Evolutionary conservation across 1,284 basidiomycete genomes (phyloP).

Genomic region (Golubevia pallescens): DNA sequence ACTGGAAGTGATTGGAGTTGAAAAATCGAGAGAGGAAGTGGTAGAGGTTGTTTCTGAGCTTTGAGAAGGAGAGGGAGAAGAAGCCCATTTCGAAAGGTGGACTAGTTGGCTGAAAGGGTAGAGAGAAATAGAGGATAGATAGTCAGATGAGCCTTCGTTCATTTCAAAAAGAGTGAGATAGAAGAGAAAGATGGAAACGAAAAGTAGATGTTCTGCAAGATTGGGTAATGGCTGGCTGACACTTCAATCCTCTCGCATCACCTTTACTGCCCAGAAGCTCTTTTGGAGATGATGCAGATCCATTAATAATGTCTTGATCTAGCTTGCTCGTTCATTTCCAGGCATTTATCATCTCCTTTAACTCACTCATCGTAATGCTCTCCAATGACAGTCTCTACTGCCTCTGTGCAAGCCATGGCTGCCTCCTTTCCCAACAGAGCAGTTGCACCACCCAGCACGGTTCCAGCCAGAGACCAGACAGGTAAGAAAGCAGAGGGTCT

Average conservation of each 20-base stretch:
- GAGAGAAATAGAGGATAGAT: too few relatives aligned
- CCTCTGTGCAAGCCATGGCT: constrained; percentile 97
- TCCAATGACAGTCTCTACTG: constrained; percentile 95
- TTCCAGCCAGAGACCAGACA: constrained; percentile 83
- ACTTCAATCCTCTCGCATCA: too few relatives aligned
- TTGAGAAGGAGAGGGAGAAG: not conserved
- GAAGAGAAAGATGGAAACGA: too few relatives aligned
- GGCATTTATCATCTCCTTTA: too few relatives aligned
- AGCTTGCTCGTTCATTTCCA: too few relatives aligned
- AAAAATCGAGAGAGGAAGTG: not conserved
- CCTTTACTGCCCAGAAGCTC: too few relatives aligned
- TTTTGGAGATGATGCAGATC: too few relatives aligned
- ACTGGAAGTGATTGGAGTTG: not conserved
- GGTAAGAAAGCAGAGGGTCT: constrained; percentile 84
- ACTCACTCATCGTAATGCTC: constrained; percentile 98
- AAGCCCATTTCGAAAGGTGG: constrained; percentile 18
- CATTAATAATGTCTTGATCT: too few relatives aligned
- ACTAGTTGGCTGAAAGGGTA: constrained; percentile 34
- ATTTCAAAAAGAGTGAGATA: too few relatives aligned
- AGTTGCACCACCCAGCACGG: constrained; percentile 81
- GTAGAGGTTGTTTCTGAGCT: not conserved
- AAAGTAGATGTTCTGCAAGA: too few relatives aligned
- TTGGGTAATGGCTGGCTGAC: too few relatives aligned
- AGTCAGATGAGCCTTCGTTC: too few relatives aligned
- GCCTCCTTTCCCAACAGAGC: constrained; percentile 88